Evolutionary conservation across 805 yeast genomes (phyloP).

Genomic region (Saccharomycopsis fodiens): DNA sequence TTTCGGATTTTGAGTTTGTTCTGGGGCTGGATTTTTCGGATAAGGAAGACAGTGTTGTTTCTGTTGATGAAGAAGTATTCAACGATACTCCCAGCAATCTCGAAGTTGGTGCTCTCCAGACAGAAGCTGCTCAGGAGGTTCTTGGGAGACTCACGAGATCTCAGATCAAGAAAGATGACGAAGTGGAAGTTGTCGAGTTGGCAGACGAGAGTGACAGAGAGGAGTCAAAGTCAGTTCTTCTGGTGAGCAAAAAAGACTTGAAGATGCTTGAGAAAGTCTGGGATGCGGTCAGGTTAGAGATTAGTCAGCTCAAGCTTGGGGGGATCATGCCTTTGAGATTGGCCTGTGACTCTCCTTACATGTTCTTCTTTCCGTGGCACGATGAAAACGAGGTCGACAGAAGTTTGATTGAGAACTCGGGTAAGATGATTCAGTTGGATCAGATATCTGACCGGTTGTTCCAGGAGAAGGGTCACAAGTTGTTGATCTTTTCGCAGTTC

Average conservation of each 20-base stretch:
- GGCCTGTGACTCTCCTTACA: constrained; percentile 78
- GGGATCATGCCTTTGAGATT: constrained; percentile 80
- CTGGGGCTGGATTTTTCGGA: not conserved
- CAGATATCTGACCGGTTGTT: constrained; percentile 60
- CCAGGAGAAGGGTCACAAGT: constrained; percentile 43
- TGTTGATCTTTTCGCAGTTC: constrained; percentile 83
- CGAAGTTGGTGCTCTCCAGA: too few species aligned
- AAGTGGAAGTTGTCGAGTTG: too few species aligned
- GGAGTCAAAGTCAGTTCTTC: too few species aligned
- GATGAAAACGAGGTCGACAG: constrained; percentile 35
- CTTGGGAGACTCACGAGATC: too few species aligned
- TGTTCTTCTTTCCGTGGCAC: constrained; percentile 75
- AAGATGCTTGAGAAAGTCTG: constrained; percentile 22
- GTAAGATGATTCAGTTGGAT: constrained; percentile 42
- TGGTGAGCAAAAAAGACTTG: not conserved
- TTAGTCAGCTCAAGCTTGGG: constrained; percentile 47
- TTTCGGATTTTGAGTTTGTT: not conserved
- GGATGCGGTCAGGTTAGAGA: constrained; percentile 32
- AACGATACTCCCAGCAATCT: too few species aligned
- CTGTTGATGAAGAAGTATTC: too few species aligned
- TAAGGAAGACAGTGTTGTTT: too few species aligned
- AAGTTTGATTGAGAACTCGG: constrained; percentile 47
- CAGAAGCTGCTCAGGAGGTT: too few species aligned
- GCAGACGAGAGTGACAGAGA: too few species aligned
- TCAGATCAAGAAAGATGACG: too few species aligned